These are phyloP conservation scores for Phytopythium cucurbitacearum DNA, from an alignment of 352 stramenopile species.

Conservation along the genomic window DNA sequence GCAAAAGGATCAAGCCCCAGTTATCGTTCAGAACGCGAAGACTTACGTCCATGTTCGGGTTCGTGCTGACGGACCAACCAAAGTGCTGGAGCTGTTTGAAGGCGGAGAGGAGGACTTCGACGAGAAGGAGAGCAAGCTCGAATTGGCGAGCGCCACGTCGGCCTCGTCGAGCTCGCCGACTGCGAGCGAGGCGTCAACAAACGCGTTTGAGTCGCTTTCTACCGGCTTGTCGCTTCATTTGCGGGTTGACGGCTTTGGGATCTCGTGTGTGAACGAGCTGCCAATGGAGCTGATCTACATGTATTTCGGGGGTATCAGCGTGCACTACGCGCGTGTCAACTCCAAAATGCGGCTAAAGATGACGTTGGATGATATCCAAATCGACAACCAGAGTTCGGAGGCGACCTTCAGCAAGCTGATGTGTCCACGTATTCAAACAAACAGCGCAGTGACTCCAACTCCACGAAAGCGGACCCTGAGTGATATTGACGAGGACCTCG, in stretches of 20 bases:
- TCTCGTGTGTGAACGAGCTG: constrained; percentile 86
- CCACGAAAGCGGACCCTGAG: constrained; percentile 33
- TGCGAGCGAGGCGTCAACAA: constrained; percentile 71
- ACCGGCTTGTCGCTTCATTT: constrained; percentile 71
- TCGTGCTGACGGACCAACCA: constrained; percentile 85
- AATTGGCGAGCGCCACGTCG: constrained; percentile 61
- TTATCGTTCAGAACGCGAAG: constrained; percentile 68
- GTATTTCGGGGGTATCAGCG: constrained; percentile 75
- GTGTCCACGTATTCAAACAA: constrained; percentile 58
- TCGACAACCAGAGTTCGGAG: constrained; percentile 85
- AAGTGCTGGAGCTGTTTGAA: constrained; percentile 89
- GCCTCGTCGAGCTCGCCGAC: constrained; percentile 63
- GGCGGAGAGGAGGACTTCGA: constrained; percentile 84
- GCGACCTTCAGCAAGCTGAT: constrained; percentile 83
- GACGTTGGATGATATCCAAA: constrained; percentile 81
- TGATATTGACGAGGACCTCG: constrained; percentile 45
- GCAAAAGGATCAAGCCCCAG: background rate
- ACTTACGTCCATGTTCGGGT: constrained; percentile 85
- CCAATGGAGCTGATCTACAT: constrained; percentile 86
- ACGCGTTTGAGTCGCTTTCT: constrained; percentile 57
- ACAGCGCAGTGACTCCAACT: constrained; percentile 9
- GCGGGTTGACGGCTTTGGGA: constrained; percentile 67
- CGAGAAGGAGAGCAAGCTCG: constrained; percentile 75
- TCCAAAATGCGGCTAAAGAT: constrained; percentile 84
- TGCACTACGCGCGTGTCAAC: constrained; percentile 72